Evolutionary conservation across 768 basidiomycete genomes (phyloP).

Genomic region (Vishniacozyma victoriae): DNA sequence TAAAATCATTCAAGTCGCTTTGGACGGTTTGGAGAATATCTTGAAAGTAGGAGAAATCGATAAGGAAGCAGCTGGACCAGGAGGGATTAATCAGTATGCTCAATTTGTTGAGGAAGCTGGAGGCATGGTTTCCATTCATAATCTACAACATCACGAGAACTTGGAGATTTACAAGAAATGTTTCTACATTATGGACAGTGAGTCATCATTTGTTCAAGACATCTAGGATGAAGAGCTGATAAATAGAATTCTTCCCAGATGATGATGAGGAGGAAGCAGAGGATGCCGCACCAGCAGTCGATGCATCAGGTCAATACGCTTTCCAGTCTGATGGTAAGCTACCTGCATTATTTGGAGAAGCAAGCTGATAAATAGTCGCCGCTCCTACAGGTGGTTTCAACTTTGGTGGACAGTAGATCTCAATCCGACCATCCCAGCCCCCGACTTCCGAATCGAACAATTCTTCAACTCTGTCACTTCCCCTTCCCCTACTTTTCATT

Average conservation of each 20-base stretch:
- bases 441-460: too few relatives aligned
- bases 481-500: neutral
- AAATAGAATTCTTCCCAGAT: slow-evolving; percentile 97
- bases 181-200: slow-evolving; percentile 65
- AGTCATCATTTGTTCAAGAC: slow-evolving; percentile 7
- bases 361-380: slow-evolving; percentile 56
- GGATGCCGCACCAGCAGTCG: slow-evolving; percentile 63
- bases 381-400: slow-evolving; percentile 95
- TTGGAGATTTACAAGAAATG: slow-evolving; percentile 99
- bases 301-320: slow-evolving; percentile 50
- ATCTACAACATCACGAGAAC: slow-evolving; percentile 98
- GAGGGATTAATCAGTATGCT: slow-evolving; percentile 86
- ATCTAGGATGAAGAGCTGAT: slow-evolving; percentile 54
- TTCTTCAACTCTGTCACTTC: too few relatives aligned
- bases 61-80: slow-evolving; percentile 72
- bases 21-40: slow-evolving; percentile 97
- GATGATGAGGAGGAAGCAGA: slow-evolving; percentile 85
- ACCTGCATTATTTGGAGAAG: slow-evolving; percentile 7
- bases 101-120: slow-evolving; percentile 94
- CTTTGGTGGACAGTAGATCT: slow-evolving; percentile 56
- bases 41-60: slow-evolving; percentile 96
- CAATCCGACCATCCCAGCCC: too few relatives aligned
- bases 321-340: slow-evolving; percentile 45
- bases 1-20: slow-evolving; percentile 93
- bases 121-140: slow-evolving; percentile 98